These are phyloP conservation scores for Cryptococcus wingfieldii DNA, from an alignment of 1,284 basidiomycete genomes.

Conservation along the genomic window DNA sequence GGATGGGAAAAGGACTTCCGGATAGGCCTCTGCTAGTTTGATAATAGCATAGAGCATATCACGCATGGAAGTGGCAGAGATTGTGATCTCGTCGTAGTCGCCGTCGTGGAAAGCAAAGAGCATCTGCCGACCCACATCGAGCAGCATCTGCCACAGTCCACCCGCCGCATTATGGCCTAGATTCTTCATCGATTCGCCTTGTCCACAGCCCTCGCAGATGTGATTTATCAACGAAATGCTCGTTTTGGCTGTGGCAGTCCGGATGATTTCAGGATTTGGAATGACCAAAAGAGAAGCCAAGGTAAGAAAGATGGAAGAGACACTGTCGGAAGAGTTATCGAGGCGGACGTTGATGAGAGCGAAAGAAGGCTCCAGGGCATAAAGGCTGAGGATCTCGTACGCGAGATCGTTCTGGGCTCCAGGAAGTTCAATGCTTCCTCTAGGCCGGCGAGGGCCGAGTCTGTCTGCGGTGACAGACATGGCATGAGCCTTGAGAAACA, in stretches of 20 bases:
- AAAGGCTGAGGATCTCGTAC: constrained; percentile 30
- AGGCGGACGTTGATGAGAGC: constrained; percentile 15
- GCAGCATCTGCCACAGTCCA: constrained; percentile 31
- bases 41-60: constrained; percentile 21
- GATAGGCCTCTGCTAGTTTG: constrained; percentile 10
- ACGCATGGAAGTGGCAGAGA: constrained; percentile 27
- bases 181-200: background rate
- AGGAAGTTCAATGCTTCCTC: constrained; percentile 9
- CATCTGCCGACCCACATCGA: constrained; percentile 35
- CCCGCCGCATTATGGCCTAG: constrained; percentile 4
- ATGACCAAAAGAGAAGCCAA: constrained; percentile 27
- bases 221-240: constrained; percentile 22
- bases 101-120: constrained; percentile 36
- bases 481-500: background rate
- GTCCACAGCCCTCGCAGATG: background rate
- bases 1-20: constrained; percentile 22
- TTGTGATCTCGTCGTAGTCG: constrained; percentile 28
- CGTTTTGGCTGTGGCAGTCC: constrained; percentile 25
- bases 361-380: constrained; percentile 29
- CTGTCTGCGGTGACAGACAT: background rate
- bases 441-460: constrained; percentile 5
- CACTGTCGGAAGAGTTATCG: constrained; percentile 13
- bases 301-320: constrained; percentile 19
- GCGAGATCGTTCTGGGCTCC: constrained; percentile 20
- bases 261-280: constrained; percentile 23